Base-by-base conservation (phyloP, 345 rosid species). In the Moringa oleifera region DNA sequence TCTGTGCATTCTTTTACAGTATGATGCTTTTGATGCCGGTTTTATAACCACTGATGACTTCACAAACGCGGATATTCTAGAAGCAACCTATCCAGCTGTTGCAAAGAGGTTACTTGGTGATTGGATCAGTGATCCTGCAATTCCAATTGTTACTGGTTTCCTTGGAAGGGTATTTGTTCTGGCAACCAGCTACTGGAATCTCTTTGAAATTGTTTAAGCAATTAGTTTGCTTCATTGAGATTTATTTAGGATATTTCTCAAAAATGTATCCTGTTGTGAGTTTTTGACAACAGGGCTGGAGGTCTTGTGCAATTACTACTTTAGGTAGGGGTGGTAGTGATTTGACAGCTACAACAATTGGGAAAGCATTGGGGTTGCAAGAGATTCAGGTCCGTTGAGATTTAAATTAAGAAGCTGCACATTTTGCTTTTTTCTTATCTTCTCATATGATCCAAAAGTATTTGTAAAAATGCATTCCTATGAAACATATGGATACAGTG, bases 301-400 rank as follows among this genome's bases (percentile, higher is more conserved):
- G 81, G 82, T 74, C 99, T 69, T 71, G 91, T 80, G 99, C 91
- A 63, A 75, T 88, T 68, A 94, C 99, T 62, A 94, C 99, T 7
- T 73, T 94, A 57, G 99, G 99, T 57, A 80, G 99, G 63, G 99
- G 99, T 66, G 99, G 99, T 56, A 94, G 99, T 74, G 99, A 94
- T 77, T 83, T 94, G 79, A 91, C 99, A 7, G 99, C 97, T 68
- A 94, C 99, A 66, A 86, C 96, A 54, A 94, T 94, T 59, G 97
- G 99, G 60, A 94, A 94, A 78, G 95, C 97, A 51, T 74, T 94
- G 72, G 91, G 95, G 49, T 80, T 94, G 79, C 74, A 77, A 65
- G 99, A 94, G 85, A 94, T 94, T 83, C 99, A 91, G 99, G 99
- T 88, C 57, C 61, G 68, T 68, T 50, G 31, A 55, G 65, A 58